Conservation (phyloP, 805 yeast genomes). For the Nakazawaea ernobii region DNA sequence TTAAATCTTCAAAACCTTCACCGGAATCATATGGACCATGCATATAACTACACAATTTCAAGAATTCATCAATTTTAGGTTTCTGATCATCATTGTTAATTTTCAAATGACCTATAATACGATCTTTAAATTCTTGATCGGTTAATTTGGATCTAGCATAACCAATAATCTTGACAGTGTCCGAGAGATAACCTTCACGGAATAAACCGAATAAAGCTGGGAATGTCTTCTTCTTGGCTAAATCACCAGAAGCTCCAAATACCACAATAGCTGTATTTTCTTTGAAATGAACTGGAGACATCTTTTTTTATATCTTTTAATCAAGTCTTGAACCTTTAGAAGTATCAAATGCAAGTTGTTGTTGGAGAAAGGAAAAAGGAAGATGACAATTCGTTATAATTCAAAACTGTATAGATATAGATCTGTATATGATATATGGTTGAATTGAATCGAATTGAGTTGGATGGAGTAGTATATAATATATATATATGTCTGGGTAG, state of each 20-base stretch:
- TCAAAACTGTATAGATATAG: too few species aligned
- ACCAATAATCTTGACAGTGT: constrained; percentile 71
- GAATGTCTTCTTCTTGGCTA: constrained; percentile 92
- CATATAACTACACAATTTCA: constrained; percentile 59
- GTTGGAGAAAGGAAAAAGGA: background rate
- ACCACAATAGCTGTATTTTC: constrained; percentile 71
- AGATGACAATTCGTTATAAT: too few species aligned
- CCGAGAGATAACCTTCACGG: constrained; percentile 73
- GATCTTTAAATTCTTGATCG: constrained; percentile 58
- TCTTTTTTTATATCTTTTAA: background rate
- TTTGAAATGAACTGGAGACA: constrained; percentile 36
- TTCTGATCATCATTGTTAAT: constrained; percentile 29
- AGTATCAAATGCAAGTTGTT: too few species aligned
- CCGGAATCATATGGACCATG: constrained; percentile 76
- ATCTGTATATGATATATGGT: too few species aligned
- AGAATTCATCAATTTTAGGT: constrained; percentile 53
- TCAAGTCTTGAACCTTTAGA: too few species aligned
- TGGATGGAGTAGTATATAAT: background rate
- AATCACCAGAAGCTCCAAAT: constrained; percentile 93
- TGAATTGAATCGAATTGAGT: background rate
- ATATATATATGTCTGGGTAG: background rate
- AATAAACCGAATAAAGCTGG: constrained; percentile 76
- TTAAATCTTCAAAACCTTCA: constrained; percentile 64
- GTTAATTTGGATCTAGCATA: constrained; percentile 82
- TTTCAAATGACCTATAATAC: constrained; percentile 61